phyloP scores from a whole-genome alignment of 257 asterid genomes.

The Buddleja alternifolia region DNA sequence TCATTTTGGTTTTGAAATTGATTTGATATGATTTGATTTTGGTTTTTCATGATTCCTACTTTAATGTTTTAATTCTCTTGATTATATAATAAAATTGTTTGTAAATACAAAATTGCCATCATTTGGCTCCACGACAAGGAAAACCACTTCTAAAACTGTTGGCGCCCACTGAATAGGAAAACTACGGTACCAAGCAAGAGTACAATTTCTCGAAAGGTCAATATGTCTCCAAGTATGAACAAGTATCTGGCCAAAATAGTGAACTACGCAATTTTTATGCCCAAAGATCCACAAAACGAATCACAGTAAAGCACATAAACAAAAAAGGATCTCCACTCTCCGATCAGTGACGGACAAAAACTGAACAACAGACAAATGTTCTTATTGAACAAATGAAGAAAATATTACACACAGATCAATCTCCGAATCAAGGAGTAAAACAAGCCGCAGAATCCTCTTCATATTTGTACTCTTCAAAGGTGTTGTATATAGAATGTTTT shows the following conservation, averaged over 20 bases:
- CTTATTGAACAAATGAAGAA: conserved; percentile 32
- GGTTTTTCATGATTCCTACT: background rate
- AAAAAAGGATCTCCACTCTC: conserved; percentile 3
- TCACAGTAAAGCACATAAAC: background rate
- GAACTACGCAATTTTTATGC: background rate
- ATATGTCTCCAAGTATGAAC: background rate
- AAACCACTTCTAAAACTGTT: too few relatives aligned
- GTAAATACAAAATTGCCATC: too few relatives aligned
- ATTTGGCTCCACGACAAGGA: too few relatives aligned
- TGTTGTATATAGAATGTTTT: conserved; percentile 14
- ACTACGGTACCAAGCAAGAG: too few relatives aligned
- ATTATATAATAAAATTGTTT: too few relatives aligned
- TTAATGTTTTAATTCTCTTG: background rate
- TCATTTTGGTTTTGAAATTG: background rate
- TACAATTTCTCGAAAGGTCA: background rate
- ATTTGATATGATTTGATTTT: too few relatives aligned
- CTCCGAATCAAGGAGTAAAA: conserved; percentile 45
- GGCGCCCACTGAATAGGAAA: too few relatives aligned
- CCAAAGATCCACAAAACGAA: conserved; percentile 1
- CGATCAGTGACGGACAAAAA: conserved; percentile 21
- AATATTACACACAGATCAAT: conserved; percentile 38
- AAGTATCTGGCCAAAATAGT: background rate
- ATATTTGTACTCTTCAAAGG: conserved; percentile 30
- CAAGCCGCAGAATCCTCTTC: conserved; percentile 44
- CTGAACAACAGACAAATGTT: conserved; percentile 15